These are phyloP conservation scores for Fraxinus americana DNA, from an alignment of 257 asterid genomes.

Conservation along the genomic window DNA sequence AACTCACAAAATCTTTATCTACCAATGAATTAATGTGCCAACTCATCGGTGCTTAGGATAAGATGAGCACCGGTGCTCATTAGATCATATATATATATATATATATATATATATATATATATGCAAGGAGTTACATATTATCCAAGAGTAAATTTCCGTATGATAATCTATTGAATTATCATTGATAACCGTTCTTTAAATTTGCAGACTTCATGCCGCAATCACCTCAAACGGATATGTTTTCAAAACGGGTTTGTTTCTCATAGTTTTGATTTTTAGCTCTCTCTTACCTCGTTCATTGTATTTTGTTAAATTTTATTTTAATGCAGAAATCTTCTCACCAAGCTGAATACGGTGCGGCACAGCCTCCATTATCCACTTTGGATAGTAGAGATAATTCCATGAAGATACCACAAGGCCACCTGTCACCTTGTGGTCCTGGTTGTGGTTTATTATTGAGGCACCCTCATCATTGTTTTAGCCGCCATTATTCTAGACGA, in stretches of 20 bases:
- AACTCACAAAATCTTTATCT: too few relatives aligned
- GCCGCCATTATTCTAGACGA: slow-evolving; percentile 74
- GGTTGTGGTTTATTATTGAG: slow-evolving; percentile 50
- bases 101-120: slow-evolving; percentile 10
- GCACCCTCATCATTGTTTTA: slow-evolving; percentile 61
- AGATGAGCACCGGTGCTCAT: too few relatives aligned
- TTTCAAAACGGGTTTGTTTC: slow-evolving; percentile 44
- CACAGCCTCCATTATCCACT: slow-evolving; percentile 40
- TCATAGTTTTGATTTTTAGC: not conserved
- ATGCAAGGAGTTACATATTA: not conserved
- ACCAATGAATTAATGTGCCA: too few relatives aligned
- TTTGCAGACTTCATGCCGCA: slow-evolving; percentile 46
- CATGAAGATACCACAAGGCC: slow-evolving; percentile 43
- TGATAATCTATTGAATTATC: not conserved
- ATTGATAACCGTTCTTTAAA: slow-evolving; percentile 22
- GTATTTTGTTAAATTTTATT: slow-evolving; percentile 16
- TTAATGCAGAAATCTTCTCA: slow-evolving; percentile 47
- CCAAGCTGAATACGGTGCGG: slow-evolving; percentile 43
- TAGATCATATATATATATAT: slow-evolving; percentile 7
- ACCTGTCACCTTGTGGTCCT: slow-evolving; percentile 40
- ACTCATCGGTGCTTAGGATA: too few relatives aligned
- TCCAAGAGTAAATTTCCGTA: not conserved
- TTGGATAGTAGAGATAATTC: slow-evolving; percentile 56
- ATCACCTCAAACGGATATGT: slow-evolving; percentile 48
- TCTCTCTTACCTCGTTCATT: slow-evolving; percentile 5